These are phyloP conservation scores for Cryptosporidium parvum DNA, from an alignment of 169 alveolate species.

Conservation along the genomic window DNA sequence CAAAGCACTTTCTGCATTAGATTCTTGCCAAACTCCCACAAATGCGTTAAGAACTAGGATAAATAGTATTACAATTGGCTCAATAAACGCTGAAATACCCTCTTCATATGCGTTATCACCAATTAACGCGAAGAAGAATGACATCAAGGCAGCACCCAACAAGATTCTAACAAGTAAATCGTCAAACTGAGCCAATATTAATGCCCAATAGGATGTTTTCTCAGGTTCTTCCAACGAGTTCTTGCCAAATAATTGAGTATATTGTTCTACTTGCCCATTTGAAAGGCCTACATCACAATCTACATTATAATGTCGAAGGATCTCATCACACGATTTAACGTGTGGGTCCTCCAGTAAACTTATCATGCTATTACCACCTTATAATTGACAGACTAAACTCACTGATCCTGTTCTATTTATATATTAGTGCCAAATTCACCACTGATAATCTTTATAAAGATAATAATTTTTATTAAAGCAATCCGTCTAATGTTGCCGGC, in stretches of 20 bases:
- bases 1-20: constrained; percentile 97
- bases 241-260: constrained; percentile 82
- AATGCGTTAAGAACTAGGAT: constrained; percentile 95
- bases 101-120: constrained; percentile 91
- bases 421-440: background rate
- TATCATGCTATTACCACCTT: constrained; percentile 24
- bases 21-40: constrained; percentile 98
- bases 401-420: background rate
- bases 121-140: constrained; percentile 92
- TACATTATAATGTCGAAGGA: constrained; percentile 74
- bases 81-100: constrained; percentile 95
- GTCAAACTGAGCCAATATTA: constrained; percentile 94
- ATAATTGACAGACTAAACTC: background rate
- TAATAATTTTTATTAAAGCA: background rate
- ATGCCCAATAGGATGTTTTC: constrained; percentile 90
- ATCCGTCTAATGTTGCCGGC: constrained; percentile 1
- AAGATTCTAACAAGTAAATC: constrained; percentile 95
- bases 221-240: constrained; percentile 90
- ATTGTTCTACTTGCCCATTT: constrained; percentile 72
- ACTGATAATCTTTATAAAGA: background rate
- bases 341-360: constrained; percentile 70
- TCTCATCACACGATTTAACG: constrained; percentile 69
- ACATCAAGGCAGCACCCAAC: constrained; percentile 95
- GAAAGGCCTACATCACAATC: constrained; percentile 74
- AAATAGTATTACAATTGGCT: constrained; percentile 94